Conservation (phyloP, 2,329 filamentous ascomycete genomes). For the Apiospora sp. region DNA sequence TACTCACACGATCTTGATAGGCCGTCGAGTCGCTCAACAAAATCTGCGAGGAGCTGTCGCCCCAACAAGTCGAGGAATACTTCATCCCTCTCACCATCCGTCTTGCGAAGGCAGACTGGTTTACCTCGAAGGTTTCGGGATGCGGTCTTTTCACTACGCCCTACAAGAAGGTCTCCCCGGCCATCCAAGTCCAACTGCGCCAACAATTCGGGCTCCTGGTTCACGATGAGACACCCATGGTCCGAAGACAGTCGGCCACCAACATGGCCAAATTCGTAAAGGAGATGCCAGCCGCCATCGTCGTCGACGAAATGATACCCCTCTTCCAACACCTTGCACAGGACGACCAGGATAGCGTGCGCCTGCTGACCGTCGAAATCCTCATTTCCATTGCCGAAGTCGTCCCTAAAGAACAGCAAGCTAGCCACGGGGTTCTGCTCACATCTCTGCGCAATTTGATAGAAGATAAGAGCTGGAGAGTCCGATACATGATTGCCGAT, state of each 20-base stretch:
- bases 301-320: slow-evolving; percentile 99
- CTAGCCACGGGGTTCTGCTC: slow-evolving; percentile 91
- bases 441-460: slow-evolving; percentile 92
- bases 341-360: slow-evolving; percentile 97
- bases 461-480: slow-evolving; percentile 99
- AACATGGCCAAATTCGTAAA: slow-evolving; percentile 98
- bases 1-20: slow-evolving; percentile 53
- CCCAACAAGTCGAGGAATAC: slow-evolving; percentile 93
- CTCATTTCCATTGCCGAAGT: slow-evolving; percentile 96
- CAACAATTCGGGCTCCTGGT: slow-evolving; percentile 93
- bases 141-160: slow-evolving; percentile 94
- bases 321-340: slow-evolving; percentile 96
- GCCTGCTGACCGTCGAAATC: slow-evolving; percentile 93
- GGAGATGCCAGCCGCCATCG: slow-evolving; percentile 89
- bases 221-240: slow-evolving; percentile 99
- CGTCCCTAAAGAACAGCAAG: slow-evolving; percentile 97
- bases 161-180: slow-evolving; percentile 87
- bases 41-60: slow-evolving; percentile 91
- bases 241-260: slow-evolving; percentile 93
- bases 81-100: slow-evolving; percentile 96
- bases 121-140: slow-evolving; percentile 98
- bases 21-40: slow-evolving; percentile 99
- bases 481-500: slow-evolving; percentile 99
- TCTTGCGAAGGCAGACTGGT: slow-evolving; percentile 99
- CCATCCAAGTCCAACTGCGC: slow-evolving; percentile 89